A percentile compares a stretch with the other conserved stretches of the same genome.
Conservation (phyloP, 192 early-diverging fungal species). For the Coemansia umbellata region DNA sequence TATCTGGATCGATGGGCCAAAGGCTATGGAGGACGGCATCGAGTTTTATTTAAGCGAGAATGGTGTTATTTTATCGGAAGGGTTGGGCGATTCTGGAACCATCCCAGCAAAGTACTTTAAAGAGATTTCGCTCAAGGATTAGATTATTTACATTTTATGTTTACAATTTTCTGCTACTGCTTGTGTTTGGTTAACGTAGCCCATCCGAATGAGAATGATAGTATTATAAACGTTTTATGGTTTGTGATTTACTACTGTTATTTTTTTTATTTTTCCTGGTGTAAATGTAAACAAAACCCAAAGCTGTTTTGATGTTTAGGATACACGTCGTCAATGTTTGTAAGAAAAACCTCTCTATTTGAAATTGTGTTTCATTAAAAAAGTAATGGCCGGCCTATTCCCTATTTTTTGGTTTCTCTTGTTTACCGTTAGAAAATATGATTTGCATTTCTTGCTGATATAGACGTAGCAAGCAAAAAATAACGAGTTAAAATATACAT, state of each 20-base stretch:
- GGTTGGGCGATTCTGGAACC: slow-evolving; percentile 56
- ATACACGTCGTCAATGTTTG: no score
- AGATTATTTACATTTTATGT: background rate
- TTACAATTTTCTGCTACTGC: background rate
- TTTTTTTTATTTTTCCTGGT: background rate
- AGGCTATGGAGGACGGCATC: slow-evolving; percentile 73
- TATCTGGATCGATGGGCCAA: slow-evolving; percentile 73
- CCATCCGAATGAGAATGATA: background rate
- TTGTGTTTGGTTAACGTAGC: background rate
- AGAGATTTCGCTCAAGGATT: slow-evolving; percentile 45
- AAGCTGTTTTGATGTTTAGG: no score
- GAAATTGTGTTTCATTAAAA: no score
- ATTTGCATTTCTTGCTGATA: no score
- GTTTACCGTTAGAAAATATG: no score
- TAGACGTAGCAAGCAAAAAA: no score
- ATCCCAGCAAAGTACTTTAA: slow-evolving; percentile 66
- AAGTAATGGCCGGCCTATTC: no score
- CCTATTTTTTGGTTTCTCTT: no score
- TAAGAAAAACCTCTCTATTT: no score
- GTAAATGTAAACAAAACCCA: slow-evolving; percentile 9
- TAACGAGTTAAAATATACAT: no score
- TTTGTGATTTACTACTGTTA: background rate
- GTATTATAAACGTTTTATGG: background rate
- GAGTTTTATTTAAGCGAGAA: slow-evolving; percentile 74
- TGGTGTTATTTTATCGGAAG: slow-evolving; percentile 75